Percentiles rank a stretch among this genome's conserved stretches.
phyloP scores from a whole-genome alignment of 2,329 filamentous ascomycete species.

The Acephala macrosclerotiorum region DNA sequence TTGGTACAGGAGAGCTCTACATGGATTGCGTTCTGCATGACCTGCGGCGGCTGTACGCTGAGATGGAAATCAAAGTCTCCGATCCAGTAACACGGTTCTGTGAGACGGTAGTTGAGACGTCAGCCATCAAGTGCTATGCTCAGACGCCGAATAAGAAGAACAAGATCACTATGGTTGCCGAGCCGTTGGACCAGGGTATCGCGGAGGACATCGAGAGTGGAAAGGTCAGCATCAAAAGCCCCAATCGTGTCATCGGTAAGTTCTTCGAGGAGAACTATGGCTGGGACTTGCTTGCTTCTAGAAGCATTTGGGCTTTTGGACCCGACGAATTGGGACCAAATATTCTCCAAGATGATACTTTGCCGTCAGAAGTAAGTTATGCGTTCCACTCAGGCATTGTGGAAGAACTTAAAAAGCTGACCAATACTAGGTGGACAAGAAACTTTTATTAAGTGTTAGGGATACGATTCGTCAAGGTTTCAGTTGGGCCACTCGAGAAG shows the following conservation, averaged over 20 bases:
- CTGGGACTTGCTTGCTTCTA: constrained; percentile 92
- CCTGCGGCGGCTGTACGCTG: constrained; percentile 88
- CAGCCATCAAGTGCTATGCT: constrained; percentile 96
- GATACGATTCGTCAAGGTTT: constrained; percentile 97
- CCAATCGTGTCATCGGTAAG: constrained; percentile 90
- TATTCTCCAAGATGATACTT: constrained; percentile 94
- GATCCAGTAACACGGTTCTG: constrained; percentile 98
- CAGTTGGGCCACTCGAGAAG: constrained; percentile 94
- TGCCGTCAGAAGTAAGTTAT: constrained; percentile 78
- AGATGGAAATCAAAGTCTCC: constrained; percentile 99
- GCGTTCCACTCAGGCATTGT: constrained; percentile 13
- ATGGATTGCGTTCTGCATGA: constrained; percentile 99
- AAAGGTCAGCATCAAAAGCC: constrained; percentile 89
- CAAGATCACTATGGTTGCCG: constrained; percentile 97
- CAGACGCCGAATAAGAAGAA: constrained; percentile 99
- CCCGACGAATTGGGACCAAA: constrained; percentile 95
- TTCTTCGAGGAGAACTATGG: constrained; percentile 98
- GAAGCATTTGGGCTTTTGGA: constrained; percentile 98
- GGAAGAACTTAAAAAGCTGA: constrained; percentile 17
- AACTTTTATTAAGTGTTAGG: constrained; percentile 82
- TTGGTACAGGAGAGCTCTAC: constrained; percentile 97
- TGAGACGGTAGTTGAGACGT: constrained; percentile 97
- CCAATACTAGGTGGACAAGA: constrained; percentile 79
- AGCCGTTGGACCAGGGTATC: constrained; percentile 93
- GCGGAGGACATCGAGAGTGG: constrained; percentile 93